Conservation (phyloP, 768 basidiomycete species). For the Hirschioporus abietinus region DNA sequence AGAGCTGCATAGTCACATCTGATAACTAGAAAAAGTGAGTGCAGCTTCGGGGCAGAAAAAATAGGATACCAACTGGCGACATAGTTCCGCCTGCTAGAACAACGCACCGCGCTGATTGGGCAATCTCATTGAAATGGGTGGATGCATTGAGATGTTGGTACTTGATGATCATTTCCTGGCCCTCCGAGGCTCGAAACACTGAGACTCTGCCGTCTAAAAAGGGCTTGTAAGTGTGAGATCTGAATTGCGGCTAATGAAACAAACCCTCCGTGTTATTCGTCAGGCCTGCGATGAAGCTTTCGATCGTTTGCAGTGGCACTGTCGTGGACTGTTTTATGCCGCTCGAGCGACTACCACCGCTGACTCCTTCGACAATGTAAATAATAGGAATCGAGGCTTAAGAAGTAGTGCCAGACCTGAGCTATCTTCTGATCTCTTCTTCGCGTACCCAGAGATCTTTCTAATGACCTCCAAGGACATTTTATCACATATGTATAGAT, state of each 20-base stretch:
- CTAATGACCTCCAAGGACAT: conserved; percentile 46
- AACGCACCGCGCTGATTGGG: conserved; percentile 76
- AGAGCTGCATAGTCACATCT: conserved; percentile 81
- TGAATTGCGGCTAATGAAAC: conserved; percentile 1
- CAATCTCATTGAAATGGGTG: conserved; percentile 78
- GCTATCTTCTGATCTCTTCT: conserved; percentile 47
- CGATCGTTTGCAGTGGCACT: conserved; percentile 75
- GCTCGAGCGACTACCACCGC: background rate
- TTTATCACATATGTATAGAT: background rate
- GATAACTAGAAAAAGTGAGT: conserved; percentile 51
- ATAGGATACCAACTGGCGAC: conserved; percentile 68
- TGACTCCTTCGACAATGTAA: background rate
- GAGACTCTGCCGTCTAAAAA: conserved; percentile 71
- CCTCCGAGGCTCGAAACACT: conserved; percentile 41
- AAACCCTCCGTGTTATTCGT: conserved; percentile 71
- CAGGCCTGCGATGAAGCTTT: conserved; percentile 74
- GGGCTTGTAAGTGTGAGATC: background rate
- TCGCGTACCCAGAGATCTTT: conserved; percentile 83
- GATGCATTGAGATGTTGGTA: conserved; percentile 93
- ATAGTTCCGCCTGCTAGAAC: conserved; percentile 95
- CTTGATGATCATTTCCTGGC: conserved; percentile 60
- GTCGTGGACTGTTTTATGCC: conserved; percentile 30
- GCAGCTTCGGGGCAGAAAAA: conserved; percentile 7
- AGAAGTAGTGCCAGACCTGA: conserved; percentile 23
- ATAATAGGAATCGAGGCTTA: background rate